These are phyloP conservation scores for Priceomyces fermenticarens DNA, from an alignment of 805 yeast genomes.

Conservation along the genomic window DNA sequence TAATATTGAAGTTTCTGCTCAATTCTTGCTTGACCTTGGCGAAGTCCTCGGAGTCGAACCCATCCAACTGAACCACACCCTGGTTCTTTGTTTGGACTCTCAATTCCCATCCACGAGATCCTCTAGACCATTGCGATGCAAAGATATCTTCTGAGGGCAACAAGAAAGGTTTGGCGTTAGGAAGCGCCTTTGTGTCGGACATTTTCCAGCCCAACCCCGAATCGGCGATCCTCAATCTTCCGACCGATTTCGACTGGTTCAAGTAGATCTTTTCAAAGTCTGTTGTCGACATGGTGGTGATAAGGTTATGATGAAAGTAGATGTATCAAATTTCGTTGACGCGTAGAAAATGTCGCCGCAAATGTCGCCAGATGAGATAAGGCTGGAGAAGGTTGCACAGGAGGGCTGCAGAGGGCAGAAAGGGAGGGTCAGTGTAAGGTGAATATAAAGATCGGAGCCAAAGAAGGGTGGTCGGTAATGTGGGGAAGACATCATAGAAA, in stretches of 20 bases:
- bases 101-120: slow-evolving; percentile 86
- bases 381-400: too few species aligned
- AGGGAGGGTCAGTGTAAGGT: too few species aligned
- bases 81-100: slow-evolving; percentile 84
- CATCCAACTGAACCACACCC: slow-evolving; percentile 86
- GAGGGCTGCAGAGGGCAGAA: too few species aligned
- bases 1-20: slow-evolving; percentile 68
- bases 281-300: slow-evolving; percentile 39
- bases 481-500: too few species aligned
- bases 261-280: slow-evolving; percentile 90
- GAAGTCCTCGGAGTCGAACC: slow-evolving; percentile 84
- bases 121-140: slow-evolving; percentile 86
- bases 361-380: too few species aligned
- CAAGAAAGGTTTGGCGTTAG: slow-evolving; percentile 67
- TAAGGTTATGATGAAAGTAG: too few species aligned
- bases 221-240: slow-evolving; percentile 91
- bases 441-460: too few species aligned
- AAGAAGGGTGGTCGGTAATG: too few species aligned
- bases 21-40: slow-evolving; percentile 78
- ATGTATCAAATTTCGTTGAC: too few species aligned
- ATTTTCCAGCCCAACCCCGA: slow-evolving; percentile 99
- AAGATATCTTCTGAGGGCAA: slow-evolving; percentile 84
- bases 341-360: too few species aligned
- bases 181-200: slow-evolving; percentile 43
- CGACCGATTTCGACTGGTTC: slow-evolving; percentile 79